Percentiles rank a stretch among this genome's conserved stretches.
Evolutionary conservation across 2,329 filamentous ascomycete genomes (phyloP).

Genomic region (Metarhizium rileyi): DNA sequence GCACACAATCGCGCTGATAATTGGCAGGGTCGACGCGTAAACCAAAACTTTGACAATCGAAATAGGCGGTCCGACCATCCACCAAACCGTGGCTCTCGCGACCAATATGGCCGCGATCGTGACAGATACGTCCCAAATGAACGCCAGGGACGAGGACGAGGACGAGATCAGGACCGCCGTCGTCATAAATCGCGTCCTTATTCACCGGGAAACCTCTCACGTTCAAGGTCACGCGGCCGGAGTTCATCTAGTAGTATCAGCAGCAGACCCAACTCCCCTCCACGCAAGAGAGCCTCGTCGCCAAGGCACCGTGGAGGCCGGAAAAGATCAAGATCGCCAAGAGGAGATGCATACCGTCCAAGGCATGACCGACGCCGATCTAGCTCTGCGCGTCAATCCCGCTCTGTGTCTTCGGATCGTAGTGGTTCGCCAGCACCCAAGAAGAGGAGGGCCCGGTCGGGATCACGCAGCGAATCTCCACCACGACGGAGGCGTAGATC

Average conservation of each 20-base stretch:
- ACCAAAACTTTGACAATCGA: slow-evolving; percentile 36
- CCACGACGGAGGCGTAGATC: slow-evolving; percentile 27
- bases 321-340: slow-evolving; percentile 31
- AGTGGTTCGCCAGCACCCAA: slow-evolving; percentile 36
- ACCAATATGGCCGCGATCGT: slow-evolving; percentile 39
- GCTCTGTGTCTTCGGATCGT: slow-evolving; percentile 27
- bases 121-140: slow-evolving; percentile 45
- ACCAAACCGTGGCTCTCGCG: slow-evolving; percentile 32
- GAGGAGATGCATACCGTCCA: slow-evolving; percentile 17
- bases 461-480: slow-evolving; percentile 37
- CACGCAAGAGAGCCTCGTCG: slow-evolving; percentile 24
- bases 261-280: slow-evolving; percentile 22
- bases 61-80: slow-evolving; percentile 30
- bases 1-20: slow-evolving; percentile 42
- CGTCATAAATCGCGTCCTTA: slow-evolving; percentile 24
- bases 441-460: slow-evolving; percentile 40
- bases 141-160: slow-evolving; percentile 25
- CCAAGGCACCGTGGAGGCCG: slow-evolving; percentile 22
- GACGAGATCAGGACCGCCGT: slow-evolving; percentile 27
- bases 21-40: slow-evolving; percentile 44
- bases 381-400: slow-evolving; percentile 17
- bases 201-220: slow-evolving; percentile 20
- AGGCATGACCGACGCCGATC: slow-evolving; percentile 14
- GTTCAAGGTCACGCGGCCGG: slow-evolving; percentile 25
- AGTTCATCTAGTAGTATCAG: slow-evolving; percentile 21